Base-by-base conservation (phyloP, 169 alveolate species). In the Plasmodium cynomolgi region DNA sequence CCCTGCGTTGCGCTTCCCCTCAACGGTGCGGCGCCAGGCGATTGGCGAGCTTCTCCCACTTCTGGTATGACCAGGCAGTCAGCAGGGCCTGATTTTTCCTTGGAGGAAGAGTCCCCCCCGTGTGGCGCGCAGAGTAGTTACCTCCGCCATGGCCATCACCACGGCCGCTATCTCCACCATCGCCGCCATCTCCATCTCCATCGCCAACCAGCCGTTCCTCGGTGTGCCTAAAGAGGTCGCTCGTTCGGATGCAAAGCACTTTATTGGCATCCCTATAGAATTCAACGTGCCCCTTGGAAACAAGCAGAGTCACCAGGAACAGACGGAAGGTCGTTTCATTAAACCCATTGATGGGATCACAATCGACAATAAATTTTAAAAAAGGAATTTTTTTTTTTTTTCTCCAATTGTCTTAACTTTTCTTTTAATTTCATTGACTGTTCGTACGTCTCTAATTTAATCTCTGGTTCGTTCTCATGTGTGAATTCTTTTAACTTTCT, bases 291-390 rank as follows among this genome's bases (percentile, higher is more conserved):
- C 97, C 97, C 84, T 93, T 94, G 5, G 96, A 93, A 29, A 92
- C 84, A 1, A 96, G 95, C 58, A 96, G 71, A 8, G 97, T 95
- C 20, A 95, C 85, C 20, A 96, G 74, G 84, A 95, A 96, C 20
- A 96, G 68, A 91, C 95, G 93, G 50, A 81, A 93, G 71, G 97
- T 95, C 26, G 97, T 96, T 88, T 84, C 94, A 94, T 93, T 96
- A 91, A 58, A 96, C 68, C 97, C 97, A 58, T 96, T 83, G 26
- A 62, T 6, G 2, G 97, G 97, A 85, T 92, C 97, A 33, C 83
- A 71, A 39, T 96, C 97, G 15, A 96, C 80, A 26, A 96, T 95
- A 81, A 96, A 96, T 23, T 95, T 93, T 95, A 96, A 92, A 92
- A 96, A 96, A 23, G 58, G 39, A 31, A 88, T 88, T 50, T 58